Conservation (phyloP, 2,329 filamentous ascomycete species). For the Pezicula carpinea region DNA sequence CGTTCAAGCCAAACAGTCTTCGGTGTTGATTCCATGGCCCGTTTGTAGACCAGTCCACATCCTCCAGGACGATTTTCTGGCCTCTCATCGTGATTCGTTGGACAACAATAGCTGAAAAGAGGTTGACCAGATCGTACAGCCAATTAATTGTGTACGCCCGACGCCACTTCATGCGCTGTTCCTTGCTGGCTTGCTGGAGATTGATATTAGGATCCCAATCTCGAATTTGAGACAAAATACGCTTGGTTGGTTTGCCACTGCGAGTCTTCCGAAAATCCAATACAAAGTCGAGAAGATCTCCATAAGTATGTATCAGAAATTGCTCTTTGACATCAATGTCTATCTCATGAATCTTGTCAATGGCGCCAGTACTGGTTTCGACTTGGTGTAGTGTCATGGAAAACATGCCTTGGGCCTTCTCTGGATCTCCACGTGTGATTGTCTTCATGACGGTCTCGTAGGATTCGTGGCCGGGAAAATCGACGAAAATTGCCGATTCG, state of each 20-base stretch:
- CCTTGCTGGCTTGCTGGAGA: slow-evolving; percentile 31
- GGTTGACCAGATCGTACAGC: slow-evolving; percentile 47
- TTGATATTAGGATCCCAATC: slow-evolving; percentile 39
- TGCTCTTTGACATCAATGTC: slow-evolving; percentile 38
- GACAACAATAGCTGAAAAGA: slow-evolving; percentile 36
- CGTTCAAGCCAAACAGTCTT: slow-evolving; percentile 38
- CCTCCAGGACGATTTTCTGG: slow-evolving; percentile 30
- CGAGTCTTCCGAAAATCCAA: slow-evolving; percentile 39
- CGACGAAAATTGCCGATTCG: slow-evolving; percentile 35
- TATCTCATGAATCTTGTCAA: slow-evolving; percentile 15
- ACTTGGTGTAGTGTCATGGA: slow-evolving; percentile 13
- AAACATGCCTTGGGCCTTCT: slow-evolving; percentile 27
- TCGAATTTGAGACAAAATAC: slow-evolving; percentile 33
- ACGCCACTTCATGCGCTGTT: slow-evolving; percentile 40
- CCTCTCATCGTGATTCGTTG: slow-evolving; percentile 32
- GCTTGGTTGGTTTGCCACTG: slow-evolving; percentile 41
- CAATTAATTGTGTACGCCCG: slow-evolving; percentile 45
- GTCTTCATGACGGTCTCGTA: slow-evolving; percentile 38
- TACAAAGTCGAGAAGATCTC: slow-evolving; percentile 39
- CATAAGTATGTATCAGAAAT: slow-evolving; percentile 37
- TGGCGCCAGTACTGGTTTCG: slow-evolving; percentile 8
- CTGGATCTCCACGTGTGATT: slow-evolving; percentile 33
- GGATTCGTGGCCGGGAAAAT: slow-evolving; percentile 41
- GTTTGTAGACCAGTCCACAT: slow-evolving; percentile 36
- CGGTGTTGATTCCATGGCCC: slow-evolving; percentile 34